Percentiles rank a stretch among this genome's conserved stretches.
These are phyloP conservation scores for Silene coronaria DNA, from an alignment of 179 eudicot genomes.

Conservation along the genomic window DNA sequence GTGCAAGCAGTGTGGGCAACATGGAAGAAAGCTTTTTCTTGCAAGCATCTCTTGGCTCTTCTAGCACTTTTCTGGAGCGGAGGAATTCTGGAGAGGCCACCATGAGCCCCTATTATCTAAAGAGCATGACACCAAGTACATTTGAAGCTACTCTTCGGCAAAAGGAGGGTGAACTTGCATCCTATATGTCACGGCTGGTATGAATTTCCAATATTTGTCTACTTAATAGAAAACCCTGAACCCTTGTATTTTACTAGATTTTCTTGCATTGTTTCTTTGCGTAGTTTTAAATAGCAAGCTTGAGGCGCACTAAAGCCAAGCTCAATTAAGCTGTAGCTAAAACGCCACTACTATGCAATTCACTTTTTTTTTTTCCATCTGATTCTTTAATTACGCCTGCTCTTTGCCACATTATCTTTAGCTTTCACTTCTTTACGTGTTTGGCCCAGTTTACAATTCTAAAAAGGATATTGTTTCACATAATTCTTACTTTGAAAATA, in stretches of 20 bases:
- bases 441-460: no score
- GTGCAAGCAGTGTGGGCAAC: constrained; percentile 74
- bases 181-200: constrained; percentile 92
- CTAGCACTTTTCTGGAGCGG: constrained; percentile 58
- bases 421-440: no score
- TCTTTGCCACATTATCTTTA: no score
- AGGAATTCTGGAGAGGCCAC: constrained; percentile 64
- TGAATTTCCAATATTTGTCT: constrained; percentile 7
- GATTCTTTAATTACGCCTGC: no score
- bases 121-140: constrained; percentile 76
- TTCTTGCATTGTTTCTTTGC: not conserved
- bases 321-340: not conserved
- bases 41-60: constrained; percentile 82
- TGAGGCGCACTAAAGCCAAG: not conserved
- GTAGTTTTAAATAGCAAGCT: not conserved
- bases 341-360: no score
- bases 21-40: constrained; percentile 89
- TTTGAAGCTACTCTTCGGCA: constrained; percentile 91
- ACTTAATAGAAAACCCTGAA: not conserved
- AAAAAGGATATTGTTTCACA: no score
- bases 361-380: no score
- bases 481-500: no score
- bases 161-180: constrained; percentile 95
- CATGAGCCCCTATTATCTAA: constrained; percentile 69
- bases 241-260: not conserved